Conservation (phyloP, 345 rosid genomes). For the Erucastrum elatum region DNA sequence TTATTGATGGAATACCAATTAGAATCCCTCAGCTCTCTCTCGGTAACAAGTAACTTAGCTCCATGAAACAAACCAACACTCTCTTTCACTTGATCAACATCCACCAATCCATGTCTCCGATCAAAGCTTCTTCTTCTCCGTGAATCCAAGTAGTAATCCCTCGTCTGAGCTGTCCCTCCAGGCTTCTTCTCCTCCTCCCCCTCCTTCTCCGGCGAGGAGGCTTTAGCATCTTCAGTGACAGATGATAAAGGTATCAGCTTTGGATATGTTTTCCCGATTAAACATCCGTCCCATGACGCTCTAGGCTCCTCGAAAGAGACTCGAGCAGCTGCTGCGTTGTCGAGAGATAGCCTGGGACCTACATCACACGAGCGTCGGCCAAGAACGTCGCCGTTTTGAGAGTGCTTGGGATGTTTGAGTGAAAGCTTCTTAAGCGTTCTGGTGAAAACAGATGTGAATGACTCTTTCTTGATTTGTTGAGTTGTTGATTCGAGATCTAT, state of each 20-base stretch:
- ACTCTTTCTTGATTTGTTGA: slow-evolving; percentile 42
- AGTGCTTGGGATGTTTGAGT: slow-evolving; percentile 50
- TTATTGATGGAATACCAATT: slow-evolving; percentile 60
- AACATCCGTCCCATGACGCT: slow-evolving; percentile 40
- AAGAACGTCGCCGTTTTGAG: slow-evolving; percentile 1
- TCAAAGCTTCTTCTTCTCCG: slow-evolving; percentile 75
- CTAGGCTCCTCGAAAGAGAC: slow-evolving; percentile 65
- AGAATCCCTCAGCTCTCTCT: slow-evolving; percentile 58
- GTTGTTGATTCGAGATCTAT: slow-evolving; percentile 66
- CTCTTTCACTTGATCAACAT: slow-evolving; percentile 57
- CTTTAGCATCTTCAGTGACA: slow-evolving; percentile 59
- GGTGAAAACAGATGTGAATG: slow-evolving; percentile 48
- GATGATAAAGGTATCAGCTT: slow-evolving; percentile 50
- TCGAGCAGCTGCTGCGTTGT: slow-evolving; percentile 42
- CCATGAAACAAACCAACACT: slow-evolving; percentile 62
- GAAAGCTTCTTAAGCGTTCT: slow-evolving; percentile 62
- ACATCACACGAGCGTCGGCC: slow-evolving; percentile 44
- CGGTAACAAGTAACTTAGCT: slow-evolving; percentile 60
- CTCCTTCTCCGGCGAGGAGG: slow-evolving; percentile 25
- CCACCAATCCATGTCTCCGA: slow-evolving; percentile 58
- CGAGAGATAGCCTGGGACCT: slow-evolving; percentile 66
- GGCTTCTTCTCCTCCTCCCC: slow-evolving; percentile 49
- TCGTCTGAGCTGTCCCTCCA: slow-evolving; percentile 88
- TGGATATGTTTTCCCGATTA: slow-evolving; percentile 20
- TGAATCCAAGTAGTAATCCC: slow-evolving; percentile 73